Percentiles rank a stretch among this genome's conserved stretches.
Evolutionary conservation across 208 protist species (phyloP).

Genomic region (Crithidia thermophila): DNA sequence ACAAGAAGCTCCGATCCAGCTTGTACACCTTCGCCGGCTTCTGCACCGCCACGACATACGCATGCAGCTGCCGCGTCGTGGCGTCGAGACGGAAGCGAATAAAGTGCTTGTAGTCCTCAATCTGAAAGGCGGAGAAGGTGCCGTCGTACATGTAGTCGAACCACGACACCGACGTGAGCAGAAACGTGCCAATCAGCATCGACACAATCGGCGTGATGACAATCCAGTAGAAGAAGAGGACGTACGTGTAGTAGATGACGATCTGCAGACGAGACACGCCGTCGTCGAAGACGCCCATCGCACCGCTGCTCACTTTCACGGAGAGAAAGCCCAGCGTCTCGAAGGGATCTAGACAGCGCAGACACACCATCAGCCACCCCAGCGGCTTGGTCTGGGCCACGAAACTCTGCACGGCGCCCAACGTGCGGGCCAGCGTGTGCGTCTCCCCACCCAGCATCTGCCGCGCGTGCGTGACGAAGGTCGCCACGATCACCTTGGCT

Average conservation of each 20-base stretch:
- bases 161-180: slow-evolving; percentile 66
- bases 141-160: slow-evolving; percentile 83
- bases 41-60: slow-evolving; percentile 65
- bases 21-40: slow-evolving; percentile 72
- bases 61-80: slow-evolving; percentile 58
- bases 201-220: slow-evolving; percentile 77
- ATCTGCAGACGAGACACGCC: slow-evolving; percentile 49
- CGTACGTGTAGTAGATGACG: slow-evolving; percentile 64
- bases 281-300: slow-evolving; percentile 45
- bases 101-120: slow-evolving; percentile 89
- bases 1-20: slow-evolving; percentile 47
- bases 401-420: slow-evolving; percentile 13
- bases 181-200: slow-evolving; percentile 74
- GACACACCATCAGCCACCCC: slow-evolving; percentile 26
- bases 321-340: slow-evolving; percentile 71
- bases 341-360: slow-evolving; percentile 59
- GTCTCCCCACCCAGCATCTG: slow-evolving; percentile 34
- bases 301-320: slow-evolving; percentile 43
- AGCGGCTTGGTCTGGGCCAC: slow-evolving; percentile 30
- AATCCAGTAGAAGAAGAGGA: slow-evolving; percentile 84
- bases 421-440: not conserved
- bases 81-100: slow-evolving; percentile 69
- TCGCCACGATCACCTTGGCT: slow-evolving; percentile 16
- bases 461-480: slow-evolving; percentile 25
- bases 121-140: slow-evolving; percentile 85